Evolutionary conservation across 1,284 basidiomycete genomes (phyloP).

Genomic region (Tilletia setariae): DNA sequence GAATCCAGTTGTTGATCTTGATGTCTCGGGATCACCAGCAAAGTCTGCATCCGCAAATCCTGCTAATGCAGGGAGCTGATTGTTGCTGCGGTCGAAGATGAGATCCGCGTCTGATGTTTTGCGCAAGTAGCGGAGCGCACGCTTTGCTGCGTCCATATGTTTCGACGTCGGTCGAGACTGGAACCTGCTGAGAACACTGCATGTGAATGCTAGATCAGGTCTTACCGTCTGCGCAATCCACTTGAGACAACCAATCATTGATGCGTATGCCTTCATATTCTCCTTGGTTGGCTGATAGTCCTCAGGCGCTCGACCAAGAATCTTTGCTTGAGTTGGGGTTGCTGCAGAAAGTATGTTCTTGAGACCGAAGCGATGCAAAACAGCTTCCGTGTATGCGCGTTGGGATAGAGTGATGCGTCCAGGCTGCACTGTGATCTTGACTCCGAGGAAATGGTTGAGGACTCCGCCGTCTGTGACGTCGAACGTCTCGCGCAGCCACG

Average conservation of each 20-base stretch:
- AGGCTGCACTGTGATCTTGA: neutral
- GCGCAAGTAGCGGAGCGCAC: neutral
- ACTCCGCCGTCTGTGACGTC: constrained; percentile 1
- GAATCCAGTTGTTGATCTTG: constrained; percentile 1
- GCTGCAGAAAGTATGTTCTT: neutral
- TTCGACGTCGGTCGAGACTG: neutral
- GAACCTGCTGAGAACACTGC: neutral
- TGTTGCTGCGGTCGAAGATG: neutral
- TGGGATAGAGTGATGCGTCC: neutral
- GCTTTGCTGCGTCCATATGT: neutral
- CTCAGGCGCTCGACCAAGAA: neutral
- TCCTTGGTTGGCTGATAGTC: neutral
- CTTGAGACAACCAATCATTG: constrained; percentile 8
- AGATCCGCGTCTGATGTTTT: neutral
- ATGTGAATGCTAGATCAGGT: neutral
- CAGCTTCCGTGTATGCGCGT: neutral
- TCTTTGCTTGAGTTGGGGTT: neutral
- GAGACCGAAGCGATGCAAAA: neutral
- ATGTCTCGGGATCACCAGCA: neutral
- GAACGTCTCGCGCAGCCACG: neutral
- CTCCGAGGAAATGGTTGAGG: neutral
- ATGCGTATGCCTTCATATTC: neutral
- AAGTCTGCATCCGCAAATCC: neutral
- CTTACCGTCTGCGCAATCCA: neutral
- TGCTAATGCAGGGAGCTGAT: neutral